A percentile compares a stretch with the other conserved stretches of the same genome.
These are phyloP conservation scores for Candida vartiovaarae DNA, from an alignment of 805 yeast genomes.

Conservation along the genomic window DNA sequence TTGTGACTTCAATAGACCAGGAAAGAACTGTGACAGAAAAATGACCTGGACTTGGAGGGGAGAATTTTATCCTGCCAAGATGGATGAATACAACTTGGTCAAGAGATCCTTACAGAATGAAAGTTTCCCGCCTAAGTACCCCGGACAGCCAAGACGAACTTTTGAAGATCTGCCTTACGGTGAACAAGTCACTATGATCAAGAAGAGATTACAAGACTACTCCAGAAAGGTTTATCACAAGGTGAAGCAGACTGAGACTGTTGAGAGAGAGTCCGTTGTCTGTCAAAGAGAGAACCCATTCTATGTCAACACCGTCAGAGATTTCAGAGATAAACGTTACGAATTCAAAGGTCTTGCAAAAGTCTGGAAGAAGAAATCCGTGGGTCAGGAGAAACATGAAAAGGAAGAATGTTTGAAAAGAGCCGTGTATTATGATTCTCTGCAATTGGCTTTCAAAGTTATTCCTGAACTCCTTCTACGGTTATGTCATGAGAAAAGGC, in stretches of 20 bases:
- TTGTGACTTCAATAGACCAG: conserved; percentile 95
- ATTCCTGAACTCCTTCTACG: conserved; percentile 93
- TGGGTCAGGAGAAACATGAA: conserved; percentile 46
- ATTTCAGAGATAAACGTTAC: conserved; percentile 92
- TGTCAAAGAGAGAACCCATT: conserved; percentile 98
- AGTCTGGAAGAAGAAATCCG: conserved; percentile 82
- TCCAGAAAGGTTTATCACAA: conserved; percentile 81
- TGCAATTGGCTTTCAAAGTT: conserved; percentile 95
- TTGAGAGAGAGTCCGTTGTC: conserved; percentile 86
- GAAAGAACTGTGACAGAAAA: conserved; percentile 85
- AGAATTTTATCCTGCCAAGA: conserved; percentile 84
- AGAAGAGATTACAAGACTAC: conserved; percentile 74
- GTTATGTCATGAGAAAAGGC: conserved; percentile 98
- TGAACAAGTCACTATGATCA: conserved; percentile 71
- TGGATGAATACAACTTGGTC: conserved; percentile 87
- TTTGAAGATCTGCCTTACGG: conserved; percentile 72
- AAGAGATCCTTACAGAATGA: conserved; percentile 78
- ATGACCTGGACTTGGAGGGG: conserved; percentile 99
- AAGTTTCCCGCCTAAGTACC: conserved; percentile 55
- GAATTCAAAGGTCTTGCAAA: conserved; percentile 92
- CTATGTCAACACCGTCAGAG: conserved; percentile 89
- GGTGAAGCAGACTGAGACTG: conserved; percentile 72
- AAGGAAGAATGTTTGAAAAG: conserved; percentile 90
- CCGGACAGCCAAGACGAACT: conserved; percentile 48
- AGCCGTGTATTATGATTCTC: conserved; percentile 88